Evolutionary conservation across 1,284 basidiomycete species (phyloP).

Genomic region (Puccinia novopanici): DNA sequence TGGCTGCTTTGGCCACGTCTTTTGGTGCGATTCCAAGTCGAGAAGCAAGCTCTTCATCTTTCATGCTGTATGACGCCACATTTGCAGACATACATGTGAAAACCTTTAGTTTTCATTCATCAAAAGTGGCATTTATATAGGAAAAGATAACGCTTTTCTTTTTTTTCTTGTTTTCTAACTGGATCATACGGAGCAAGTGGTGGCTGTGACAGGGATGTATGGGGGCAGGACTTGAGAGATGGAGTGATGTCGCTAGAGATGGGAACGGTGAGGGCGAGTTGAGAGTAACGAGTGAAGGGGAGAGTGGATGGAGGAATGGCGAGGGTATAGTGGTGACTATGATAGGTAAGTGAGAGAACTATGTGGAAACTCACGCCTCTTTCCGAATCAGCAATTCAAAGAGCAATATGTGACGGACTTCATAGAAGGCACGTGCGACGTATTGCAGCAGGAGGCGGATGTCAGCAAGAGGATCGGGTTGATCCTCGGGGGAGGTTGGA

Average conservation of each 20-base stretch:
- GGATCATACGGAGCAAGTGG: not conserved
- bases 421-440: conserved; percentile 91
- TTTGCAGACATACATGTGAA: conserved; percentile 31
- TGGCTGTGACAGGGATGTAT: not conserved
- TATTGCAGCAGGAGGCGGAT: conserved; percentile 71
- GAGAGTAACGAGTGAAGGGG: not conserved
- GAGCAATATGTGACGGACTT: conserved; percentile 84
- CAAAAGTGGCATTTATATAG: not conserved
- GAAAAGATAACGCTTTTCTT: too few relatives aligned
- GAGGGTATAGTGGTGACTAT: not conserved
- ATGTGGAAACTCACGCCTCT: conserved; percentile 50
- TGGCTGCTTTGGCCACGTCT: conserved; percentile 88
- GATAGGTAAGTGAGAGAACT: not conserved
- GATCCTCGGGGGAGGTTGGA: conserved; percentile 26
- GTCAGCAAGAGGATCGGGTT: conserved; percentile 40
- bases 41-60: conserved; percentile 83
- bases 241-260: not conserved
- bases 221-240: not conserved
- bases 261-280: not conserved
- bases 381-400: conserved; percentile 82
- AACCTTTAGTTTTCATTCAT: conserved; percentile 37
- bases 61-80: conserved; percentile 44
- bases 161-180: not conserved
- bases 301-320: not conserved
- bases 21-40: conserved; percentile 85